Evolutionary conservation across 2,329 filamentous ascomycete species (phyloP).

Genomic region (Penicillium decumbens): DNA sequence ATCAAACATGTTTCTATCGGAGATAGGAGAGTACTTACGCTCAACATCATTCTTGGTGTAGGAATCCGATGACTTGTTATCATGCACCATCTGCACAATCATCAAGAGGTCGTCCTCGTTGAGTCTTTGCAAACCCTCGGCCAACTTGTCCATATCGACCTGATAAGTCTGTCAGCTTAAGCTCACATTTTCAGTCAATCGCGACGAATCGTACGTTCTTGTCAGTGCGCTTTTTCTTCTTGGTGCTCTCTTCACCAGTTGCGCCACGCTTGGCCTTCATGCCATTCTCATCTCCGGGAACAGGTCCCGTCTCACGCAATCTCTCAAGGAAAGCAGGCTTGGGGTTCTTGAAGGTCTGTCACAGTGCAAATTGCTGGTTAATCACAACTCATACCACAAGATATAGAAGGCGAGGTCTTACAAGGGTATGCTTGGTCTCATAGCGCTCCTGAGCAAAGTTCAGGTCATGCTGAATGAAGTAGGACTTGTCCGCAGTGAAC

Average conservation of each 20-base stretch:
- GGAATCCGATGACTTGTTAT: slow-evolving; percentile 89
- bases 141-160: slow-evolving; percentile 93
- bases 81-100: slow-evolving; percentile 96
- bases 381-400: neutral
- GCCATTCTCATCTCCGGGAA: slow-evolving; percentile 68
- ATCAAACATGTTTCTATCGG: neutral
- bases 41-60: slow-evolving; percentile 98
- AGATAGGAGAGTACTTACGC: slow-evolving; percentile 56
- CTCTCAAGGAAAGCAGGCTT: slow-evolving; percentile 75
- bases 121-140: slow-evolving; percentile 82
- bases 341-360: slow-evolving; percentile 80
- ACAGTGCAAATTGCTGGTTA: neutral
- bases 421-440: slow-evolving; percentile 72
- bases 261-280: slow-evolving; percentile 58
- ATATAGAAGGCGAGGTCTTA: slow-evolving; percentile 37
- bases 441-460: slow-evolving; percentile 83
- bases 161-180: slow-evolving; percentile 22
- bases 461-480: slow-evolving; percentile 76
- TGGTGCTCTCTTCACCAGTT: slow-evolving; percentile 55
- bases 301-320: slow-evolving; percentile 76
- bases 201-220: slow-evolving; percentile 48
- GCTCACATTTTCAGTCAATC: neutral
- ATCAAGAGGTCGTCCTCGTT: slow-evolving; percentile 89
- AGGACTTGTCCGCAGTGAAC: slow-evolving; percentile 81
- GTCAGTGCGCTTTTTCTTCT: slow-evolving; percentile 70